Evolutionary conservation across 805 yeast species (phyloP).

Genomic region (Candida railenensis): DNA sequence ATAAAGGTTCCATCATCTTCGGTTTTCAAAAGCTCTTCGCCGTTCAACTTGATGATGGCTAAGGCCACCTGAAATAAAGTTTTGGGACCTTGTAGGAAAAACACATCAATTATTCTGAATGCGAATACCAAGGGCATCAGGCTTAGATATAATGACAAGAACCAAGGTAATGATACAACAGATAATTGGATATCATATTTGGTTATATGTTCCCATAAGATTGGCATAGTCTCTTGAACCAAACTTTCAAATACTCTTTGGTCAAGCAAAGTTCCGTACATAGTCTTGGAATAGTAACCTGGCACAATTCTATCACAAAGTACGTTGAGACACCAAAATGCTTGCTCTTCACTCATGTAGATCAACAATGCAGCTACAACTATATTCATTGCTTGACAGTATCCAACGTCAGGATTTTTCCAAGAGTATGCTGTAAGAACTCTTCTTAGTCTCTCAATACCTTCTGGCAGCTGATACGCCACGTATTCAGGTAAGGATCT

Average conservation of each 20-base stretch:
- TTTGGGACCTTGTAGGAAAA: slow-evolving; percentile 85
- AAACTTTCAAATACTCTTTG: slow-evolving; percentile 91
- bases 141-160: slow-evolving; percentile 81
- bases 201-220: slow-evolving; percentile 78
- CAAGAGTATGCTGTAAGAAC: slow-evolving; percentile 94
- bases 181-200: slow-evolving; percentile 85
- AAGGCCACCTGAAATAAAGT: slow-evolving; percentile 90
- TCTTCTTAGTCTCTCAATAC: slow-evolving; percentile 78
- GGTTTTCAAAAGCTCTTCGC: slow-evolving; percentile 73
- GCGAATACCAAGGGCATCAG: slow-evolving; percentile 96
- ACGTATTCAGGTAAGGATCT: slow-evolving; percentile 94
- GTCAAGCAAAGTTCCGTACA: slow-evolving; percentile 95
- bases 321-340: slow-evolving; percentile 85
- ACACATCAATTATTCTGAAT: slow-evolving; percentile 84
- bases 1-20: slow-evolving; percentile 93
- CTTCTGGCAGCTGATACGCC: slow-evolving; percentile 85
- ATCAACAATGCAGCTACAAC: slow-evolving; percentile 76
- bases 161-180: slow-evolving; percentile 96
- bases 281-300: slow-evolving; percentile 93
- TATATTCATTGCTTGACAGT: slow-evolving; percentile 98
- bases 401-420: slow-evolving; percentile 96
- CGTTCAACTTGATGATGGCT: slow-evolving; percentile 86
- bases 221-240: slow-evolving; percentile 86
- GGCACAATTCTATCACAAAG: slow-evolving; percentile 86
- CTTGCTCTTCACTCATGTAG: slow-evolving; percentile 94